These are phyloP conservation scores for Rachicladosporium sp. DNA, from an alignment of 2,329 filamentous ascomycete species.

Conservation along the genomic window DNA sequence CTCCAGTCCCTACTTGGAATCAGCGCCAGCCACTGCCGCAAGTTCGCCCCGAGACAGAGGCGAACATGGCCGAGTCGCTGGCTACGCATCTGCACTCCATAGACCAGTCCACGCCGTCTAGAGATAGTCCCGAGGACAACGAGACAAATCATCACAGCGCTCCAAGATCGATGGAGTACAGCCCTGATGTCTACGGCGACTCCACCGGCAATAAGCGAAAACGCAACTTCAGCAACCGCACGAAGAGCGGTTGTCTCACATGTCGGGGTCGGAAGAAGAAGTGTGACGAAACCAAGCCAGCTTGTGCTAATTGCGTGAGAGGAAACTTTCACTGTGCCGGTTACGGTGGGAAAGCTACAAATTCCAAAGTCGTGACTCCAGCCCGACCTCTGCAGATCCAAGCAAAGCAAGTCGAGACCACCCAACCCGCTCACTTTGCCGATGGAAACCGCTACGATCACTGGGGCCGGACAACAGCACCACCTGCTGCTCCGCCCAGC, in stretches of 20 bases:
- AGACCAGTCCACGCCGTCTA: neutral
- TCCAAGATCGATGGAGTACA: neutral
- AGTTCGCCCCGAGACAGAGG: slow-evolving; percentile 4
- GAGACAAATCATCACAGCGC: no score
- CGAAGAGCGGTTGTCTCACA: slow-evolving; percentile 90
- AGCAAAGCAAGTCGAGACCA: slow-evolving; percentile 10
- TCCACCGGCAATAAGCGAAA: slow-evolving; percentile 49
- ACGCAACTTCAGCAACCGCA: slow-evolving; percentile 83
- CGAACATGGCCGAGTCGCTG: slow-evolving; percentile 4
- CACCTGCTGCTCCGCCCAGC: neutral
- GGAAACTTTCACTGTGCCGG: slow-evolving; percentile 86
- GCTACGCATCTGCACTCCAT: slow-evolving; percentile 4
- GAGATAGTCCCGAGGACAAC: neutral
- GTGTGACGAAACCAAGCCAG: slow-evolving; percentile 85
- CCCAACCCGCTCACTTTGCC: slow-evolving; percentile 5
- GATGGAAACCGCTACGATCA: slow-evolving; percentile 9
- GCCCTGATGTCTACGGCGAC: slow-evolving; percentile 2
- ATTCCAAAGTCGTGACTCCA: slow-evolving; percentile 2
- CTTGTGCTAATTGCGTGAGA: slow-evolving; percentile 83
- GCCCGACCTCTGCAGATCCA: slow-evolving; percentile 6
- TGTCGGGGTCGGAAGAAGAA: slow-evolving; percentile 93
- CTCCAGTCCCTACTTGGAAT: slow-evolving; percentile 4
- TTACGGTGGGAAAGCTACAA: slow-evolving; percentile 46
- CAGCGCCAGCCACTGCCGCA: slow-evolving; percentile 3
- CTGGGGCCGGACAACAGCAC: slow-evolving; percentile 9